phyloP scores from a whole-genome alignment of 139 green algal genomes.

The Picochlorum costavermella region DNA sequence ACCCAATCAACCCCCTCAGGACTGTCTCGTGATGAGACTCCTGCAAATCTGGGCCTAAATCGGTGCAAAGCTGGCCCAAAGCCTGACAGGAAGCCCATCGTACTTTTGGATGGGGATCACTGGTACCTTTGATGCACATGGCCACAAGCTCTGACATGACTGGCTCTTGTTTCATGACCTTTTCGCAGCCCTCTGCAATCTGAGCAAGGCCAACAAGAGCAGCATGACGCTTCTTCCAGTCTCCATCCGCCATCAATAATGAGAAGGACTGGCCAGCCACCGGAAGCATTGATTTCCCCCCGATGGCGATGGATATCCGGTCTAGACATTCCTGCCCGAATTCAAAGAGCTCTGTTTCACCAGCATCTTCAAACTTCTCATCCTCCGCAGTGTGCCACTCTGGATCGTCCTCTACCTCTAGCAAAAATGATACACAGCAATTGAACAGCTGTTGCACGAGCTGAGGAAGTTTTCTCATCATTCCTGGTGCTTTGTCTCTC shows the following conservation, averaged over 20 bases:
- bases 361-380: conserved; percentile 61
- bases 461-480: conserved; percentile 90
- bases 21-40: conserved; percentile 30
- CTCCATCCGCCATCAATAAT: conserved; percentile 52
- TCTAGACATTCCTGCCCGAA: conserved; percentile 90
- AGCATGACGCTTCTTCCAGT: conserved; percentile 90
- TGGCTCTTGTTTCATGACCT: conserved; percentile 69
- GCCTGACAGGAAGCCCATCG: conserved; percentile 95
- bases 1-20: conserved; percentile 46
- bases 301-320: conserved; percentile 79
- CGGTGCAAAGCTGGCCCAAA: conserved; percentile 95
- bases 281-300: conserved; percentile 80
- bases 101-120: conserved; percentile 68
- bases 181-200: conserved; percentile 94
- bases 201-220: conserved; percentile 87
- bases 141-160: conserved; percentile 56
- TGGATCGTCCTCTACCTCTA: conserved; percentile 90
- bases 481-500: conserved; percentile 80
- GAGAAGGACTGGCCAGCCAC: conserved; percentile 64
- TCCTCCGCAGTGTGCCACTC: conserved; percentile 65
- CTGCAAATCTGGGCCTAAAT: conserved; percentile 93
- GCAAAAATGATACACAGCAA: conserved; percentile 76
- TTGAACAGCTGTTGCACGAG: conserved; percentile 76
- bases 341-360: conserved; percentile 69
- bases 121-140: conserved; percentile 69